Conservation (phyloP, 371 early-diverging fungal genomes). For the Mortierella sp. region DNA sequence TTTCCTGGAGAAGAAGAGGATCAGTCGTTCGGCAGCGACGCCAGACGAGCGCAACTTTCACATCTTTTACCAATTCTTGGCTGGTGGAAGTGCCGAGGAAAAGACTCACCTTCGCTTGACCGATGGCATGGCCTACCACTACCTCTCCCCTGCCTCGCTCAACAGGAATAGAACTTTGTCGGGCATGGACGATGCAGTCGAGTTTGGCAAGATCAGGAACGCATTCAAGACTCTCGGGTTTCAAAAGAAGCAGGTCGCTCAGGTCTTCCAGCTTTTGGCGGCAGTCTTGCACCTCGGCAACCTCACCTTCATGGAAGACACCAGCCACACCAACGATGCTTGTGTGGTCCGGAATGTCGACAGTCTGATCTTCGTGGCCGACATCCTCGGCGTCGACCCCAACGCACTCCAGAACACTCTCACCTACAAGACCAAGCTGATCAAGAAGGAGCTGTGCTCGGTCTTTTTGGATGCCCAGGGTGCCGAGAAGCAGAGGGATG, state of each 20-base stretch:
- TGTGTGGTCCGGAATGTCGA: conserved; percentile 82
- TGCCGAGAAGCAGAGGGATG: conserved; percentile 77
- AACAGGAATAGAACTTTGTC: conserved; percentile 35
- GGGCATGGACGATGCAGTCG: conserved; percentile 64
- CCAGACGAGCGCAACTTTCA: conserved; percentile 89
- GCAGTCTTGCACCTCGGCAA: conserved; percentile 94
- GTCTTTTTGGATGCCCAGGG: conserved; percentile 88
- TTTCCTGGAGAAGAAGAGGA: conserved; percentile 89
- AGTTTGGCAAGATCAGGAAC: conserved; percentile 76
- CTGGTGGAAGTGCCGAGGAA: conserved; percentile 71
- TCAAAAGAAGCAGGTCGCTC: conserved; percentile 81
- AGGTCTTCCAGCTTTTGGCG: conserved; percentile 88
- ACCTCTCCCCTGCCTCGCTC: conserved; percentile 61
- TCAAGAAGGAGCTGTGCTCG: conserved; percentile 87
- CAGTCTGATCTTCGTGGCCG: conserved; percentile 85
- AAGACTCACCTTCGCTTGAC: conserved; percentile 64
- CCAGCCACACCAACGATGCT: conserved; percentile 73
- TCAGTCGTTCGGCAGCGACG: conserved; percentile 66
- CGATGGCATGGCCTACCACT: conserved; percentile 66
- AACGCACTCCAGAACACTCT: conserved; percentile 86
- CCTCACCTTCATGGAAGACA: conserved; percentile 83
- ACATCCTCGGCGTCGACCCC: conserved; percentile 88
- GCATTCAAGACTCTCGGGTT: conserved; percentile 89
- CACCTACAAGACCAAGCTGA: conserved; percentile 86
- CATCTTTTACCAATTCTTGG: conserved; percentile 87